Evolutionary conservation across 2,329 filamentous ascomycete species (phyloP).

Genomic region (Hypoxylon rubiginosum): DNA sequence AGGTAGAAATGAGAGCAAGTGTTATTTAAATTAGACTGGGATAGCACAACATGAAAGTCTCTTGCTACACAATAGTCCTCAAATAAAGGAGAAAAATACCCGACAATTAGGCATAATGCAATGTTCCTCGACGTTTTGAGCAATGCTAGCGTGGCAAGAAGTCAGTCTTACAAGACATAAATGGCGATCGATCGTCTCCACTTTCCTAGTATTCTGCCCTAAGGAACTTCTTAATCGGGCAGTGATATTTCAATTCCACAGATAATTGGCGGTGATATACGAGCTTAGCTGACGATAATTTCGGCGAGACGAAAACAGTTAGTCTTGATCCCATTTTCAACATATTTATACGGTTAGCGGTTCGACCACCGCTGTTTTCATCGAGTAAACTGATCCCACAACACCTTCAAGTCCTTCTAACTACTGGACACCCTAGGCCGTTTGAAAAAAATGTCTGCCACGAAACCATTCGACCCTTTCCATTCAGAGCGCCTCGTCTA

Average conservation of each 20-base stretch:
- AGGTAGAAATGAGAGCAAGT: no score
- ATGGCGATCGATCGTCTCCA: neutral
- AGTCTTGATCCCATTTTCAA: neutral
- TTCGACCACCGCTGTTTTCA: no score
- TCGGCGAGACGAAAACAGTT: constrained; percentile 22
- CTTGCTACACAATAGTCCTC: no score
- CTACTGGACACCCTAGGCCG: neutral
- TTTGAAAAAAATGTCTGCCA: constrained; percentile 29
- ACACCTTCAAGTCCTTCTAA: neutral
- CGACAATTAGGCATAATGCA: no score
- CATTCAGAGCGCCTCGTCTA: constrained; percentile 55
- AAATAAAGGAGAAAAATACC: no score
- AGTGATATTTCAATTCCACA: neutral
- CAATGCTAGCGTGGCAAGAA: no score
- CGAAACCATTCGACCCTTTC: constrained; percentile 51
- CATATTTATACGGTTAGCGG: neutral
- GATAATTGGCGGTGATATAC: neutral
- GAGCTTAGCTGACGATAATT: neutral
- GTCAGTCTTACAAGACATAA: no score
- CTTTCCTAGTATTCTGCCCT: no score
- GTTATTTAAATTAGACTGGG: no score
- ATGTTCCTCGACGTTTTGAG: no score
- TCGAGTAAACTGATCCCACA: no score
- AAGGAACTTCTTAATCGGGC: constrained; percentile 7
- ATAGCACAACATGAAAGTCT: no score